Base-by-base conservation (phyloP, 2,329 filamentous ascomycete genomes). In the Pseudogymnoascus sp. region DNA sequence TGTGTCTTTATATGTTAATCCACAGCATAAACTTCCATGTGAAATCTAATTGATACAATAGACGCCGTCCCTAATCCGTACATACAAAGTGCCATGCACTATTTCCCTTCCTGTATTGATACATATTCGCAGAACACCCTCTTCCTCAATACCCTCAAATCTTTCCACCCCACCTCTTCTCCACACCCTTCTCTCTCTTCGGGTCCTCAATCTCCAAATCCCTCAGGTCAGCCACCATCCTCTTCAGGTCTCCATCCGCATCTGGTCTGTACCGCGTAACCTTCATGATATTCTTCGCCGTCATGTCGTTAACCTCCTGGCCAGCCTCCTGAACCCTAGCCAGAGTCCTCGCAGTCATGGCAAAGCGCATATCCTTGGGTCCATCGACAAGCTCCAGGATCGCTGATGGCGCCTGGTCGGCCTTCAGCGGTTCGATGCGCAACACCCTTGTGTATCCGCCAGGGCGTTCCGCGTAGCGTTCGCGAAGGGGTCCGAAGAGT, bases 341-440 rank as follows among this genome's bases (percentile, higher is more conserved):
- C 5, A 97, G 81, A 0, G 91, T 87, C 69, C 89, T 89, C 27
- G 94, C 94, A 2, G 92, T 96, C 84, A 97, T 87, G 70, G 91
- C 91, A 77, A 97, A 97, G 35, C 92, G 89, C 80, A 96, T 90
- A 76, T 99, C 94, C 74, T 88, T 89, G 35, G 92, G 91, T 36
- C 93, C 92, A 76, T 99, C 94, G 65, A 99, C 92, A 33, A 99
- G 84, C 77, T 97, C 92, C 58, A 99, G 86, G 66, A 99, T 92
- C 21, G 94, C 93, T 35, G 89, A 92, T 66, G 87, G 84, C 7
- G 90, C 93, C 78, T 97, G 91, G 75, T 97, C 93, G 74, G 81
- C 81, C 71, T 93, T 91, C 70, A 89, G 84, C 63, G 94, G 90
- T 77, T 97, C 93, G 67, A 95, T 92, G 68, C 92, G 90, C 58